phyloP scores from a whole-genome alignment of 768 basidiomycete species.

The Auricularia heimuer region DNA sequence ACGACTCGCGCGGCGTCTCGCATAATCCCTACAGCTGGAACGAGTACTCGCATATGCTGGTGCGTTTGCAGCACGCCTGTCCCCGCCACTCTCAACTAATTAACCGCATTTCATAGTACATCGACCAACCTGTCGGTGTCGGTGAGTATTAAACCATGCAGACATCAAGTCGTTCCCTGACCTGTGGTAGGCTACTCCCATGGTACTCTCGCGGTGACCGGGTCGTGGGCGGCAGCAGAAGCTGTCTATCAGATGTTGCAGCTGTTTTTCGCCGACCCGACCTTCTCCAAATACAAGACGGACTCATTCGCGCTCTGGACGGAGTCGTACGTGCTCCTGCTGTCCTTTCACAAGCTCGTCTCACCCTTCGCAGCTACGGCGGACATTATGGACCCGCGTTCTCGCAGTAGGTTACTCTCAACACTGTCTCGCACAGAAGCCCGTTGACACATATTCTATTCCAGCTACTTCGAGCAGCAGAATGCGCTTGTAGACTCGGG shows the following conservation, averaged over 20 bases:
- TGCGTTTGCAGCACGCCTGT: background rate
- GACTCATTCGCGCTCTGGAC: conserved; percentile 52
- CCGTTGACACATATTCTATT: background rate
- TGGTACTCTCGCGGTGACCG: conserved; percentile 38
- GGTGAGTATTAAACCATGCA: background rate
- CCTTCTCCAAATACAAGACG: conserved; percentile 37
- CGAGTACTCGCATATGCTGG: conserved; percentile 40
- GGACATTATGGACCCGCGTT: conserved; percentile 33
- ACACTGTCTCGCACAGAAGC: background rate
- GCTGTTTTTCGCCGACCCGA: conserved; percentile 46
- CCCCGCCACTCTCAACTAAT: background rate
- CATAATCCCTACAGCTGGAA: conserved; percentile 52
- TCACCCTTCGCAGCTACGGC: conserved; percentile 20
- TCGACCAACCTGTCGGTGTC: conserved; percentile 41
- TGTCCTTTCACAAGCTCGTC: background rate
- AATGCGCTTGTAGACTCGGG: conserved; percentile 46
- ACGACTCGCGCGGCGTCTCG: conserved; percentile 38
- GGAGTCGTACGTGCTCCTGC: conserved; percentile 33
- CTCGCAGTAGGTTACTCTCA: conserved; percentile 9
- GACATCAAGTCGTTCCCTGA: background rate
- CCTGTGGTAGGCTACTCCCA: conserved; percentile 55
- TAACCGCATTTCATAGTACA: conserved; percentile 30
- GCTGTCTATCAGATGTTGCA: conserved; percentile 43
- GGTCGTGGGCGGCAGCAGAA: conserved; percentile 42
- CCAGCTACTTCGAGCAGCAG: conserved; percentile 44